phyloP scores from a whole-genome alignment of 2,329 filamentous ascomycete species.

The Cladosporium halotolerans region DNA sequence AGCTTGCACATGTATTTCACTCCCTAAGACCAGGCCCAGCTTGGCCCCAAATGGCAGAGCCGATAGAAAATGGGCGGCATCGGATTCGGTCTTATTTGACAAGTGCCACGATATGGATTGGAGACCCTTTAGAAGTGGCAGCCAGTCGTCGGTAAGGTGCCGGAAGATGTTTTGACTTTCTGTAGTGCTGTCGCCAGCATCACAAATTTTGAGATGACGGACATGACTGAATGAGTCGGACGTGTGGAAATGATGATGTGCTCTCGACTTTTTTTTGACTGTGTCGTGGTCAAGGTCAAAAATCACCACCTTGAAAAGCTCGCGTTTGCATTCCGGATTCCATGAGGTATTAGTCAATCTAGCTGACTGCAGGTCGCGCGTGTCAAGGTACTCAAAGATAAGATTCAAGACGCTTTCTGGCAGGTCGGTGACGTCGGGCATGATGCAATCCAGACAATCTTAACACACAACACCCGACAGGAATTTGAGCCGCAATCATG shows the following conservation, averaged over 20 bases:
- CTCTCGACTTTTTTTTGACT: not conserved
- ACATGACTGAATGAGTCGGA: not conserved
- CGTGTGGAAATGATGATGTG: not conserved
- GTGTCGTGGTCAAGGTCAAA: not conserved
- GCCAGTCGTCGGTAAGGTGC: not conserved
- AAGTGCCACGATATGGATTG: not conserved
- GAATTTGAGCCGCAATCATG: no score
- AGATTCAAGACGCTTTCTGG: not conserved
- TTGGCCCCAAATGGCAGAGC: no score
- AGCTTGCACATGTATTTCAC: no score
- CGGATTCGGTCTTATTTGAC: not conserved
- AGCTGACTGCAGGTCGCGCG: not conserved
- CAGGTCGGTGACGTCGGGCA: not conserved
- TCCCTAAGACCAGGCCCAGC: no score
- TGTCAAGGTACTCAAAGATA: not conserved
- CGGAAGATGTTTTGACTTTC: not conserved
- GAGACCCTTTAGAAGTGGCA: not conserved
- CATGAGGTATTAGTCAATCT: not conserved
- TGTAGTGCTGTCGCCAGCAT: not conserved
- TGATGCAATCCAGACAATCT: not conserved
- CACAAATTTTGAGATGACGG: not conserved
- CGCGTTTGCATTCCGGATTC: not conserved
- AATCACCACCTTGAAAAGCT: not conserved
- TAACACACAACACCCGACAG: no score
- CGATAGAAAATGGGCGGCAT: not conserved